Conservation (phyloP, 805 yeast genomes). For the Saitoella complicata region DNA sequence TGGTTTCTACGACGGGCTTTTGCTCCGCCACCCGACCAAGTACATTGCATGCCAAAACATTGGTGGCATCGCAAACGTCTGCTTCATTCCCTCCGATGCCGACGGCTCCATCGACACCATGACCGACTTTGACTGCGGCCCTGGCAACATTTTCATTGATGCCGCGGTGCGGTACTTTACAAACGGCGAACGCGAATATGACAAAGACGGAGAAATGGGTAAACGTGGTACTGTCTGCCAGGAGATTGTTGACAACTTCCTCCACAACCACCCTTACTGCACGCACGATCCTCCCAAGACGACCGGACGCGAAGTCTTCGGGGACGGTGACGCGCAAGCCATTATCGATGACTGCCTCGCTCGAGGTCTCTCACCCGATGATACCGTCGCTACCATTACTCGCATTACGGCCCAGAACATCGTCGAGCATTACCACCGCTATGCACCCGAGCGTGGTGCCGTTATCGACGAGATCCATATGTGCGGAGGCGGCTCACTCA, state of each 20-base stretch:
- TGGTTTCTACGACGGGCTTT: conserved; percentile 18
- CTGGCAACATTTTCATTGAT: conserved; percentile 19
- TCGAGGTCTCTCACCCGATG: conserved; percentile 13
- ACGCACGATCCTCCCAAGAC: conserved; percentile 16
- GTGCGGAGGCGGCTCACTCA: conserved; percentile 19
- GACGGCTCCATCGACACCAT: conserved; percentile 15
- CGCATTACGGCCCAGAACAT: conserved; percentile 18
- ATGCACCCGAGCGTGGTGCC: conserved; percentile 4
- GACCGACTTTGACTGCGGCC: conserved; percentile 18
- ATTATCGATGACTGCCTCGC: conserved; percentile 1
- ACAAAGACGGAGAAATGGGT: conserved; percentile 18
- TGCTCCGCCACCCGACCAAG: conserved; percentile 15
- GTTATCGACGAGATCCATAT: conserved; percentile 15
- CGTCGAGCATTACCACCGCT: conserved; percentile 14
- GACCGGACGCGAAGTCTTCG: conserved; percentile 19
- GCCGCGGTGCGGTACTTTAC: conserved; percentile 18
- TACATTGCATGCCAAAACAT: conserved; percentile 17
- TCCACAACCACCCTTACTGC: conserved; percentile 13
- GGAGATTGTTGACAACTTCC: conserved; percentile 14
- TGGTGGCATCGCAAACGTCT: conserved; percentile 20
- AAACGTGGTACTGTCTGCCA: conserved; percentile 15
- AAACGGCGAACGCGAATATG: conserved; percentile 13
- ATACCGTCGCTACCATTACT: conserved; percentile 17
- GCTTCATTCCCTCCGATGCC: conserved; percentile 15
- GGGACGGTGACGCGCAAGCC: conserved; percentile 14